Evolutionary conservation across 176 grass and related monocot species (phyloP).

Genomic region (Oryza australiensis): DNA sequence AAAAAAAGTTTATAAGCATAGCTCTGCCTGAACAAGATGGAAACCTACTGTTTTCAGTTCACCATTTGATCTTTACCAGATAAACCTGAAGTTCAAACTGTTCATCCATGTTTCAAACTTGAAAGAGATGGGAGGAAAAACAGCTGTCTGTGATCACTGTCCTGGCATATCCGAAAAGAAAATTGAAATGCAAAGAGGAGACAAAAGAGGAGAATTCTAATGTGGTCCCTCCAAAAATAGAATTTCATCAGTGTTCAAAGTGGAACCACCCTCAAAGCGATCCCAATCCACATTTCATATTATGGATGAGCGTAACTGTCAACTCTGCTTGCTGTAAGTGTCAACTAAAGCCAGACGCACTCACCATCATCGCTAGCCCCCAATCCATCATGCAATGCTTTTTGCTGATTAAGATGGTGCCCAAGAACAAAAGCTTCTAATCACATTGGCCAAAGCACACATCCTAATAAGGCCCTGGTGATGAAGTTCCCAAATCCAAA

Average conservation of each 20-base stretch:
- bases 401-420: slow-evolving; percentile 38
- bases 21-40: neutral
- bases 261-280: slow-evolving; percentile 23
- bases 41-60: neutral
- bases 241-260: neutral
- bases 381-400: slow-evolving; percentile 24
- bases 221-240: slow-evolving; percentile 33
- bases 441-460: slow-evolving; percentile 17
- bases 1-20: too few relatives aligned
- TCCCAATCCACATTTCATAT: slow-evolving; percentile 21
- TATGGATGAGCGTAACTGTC: slow-evolving; percentile 23
- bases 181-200: neutral
- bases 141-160: neutral
- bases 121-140: slow-evolving; percentile 12
- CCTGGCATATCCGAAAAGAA: neutral
- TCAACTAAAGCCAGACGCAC: slow-evolving; percentile 23
- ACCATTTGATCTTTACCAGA: too few relatives aligned
- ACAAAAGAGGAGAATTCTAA: neutral
- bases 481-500: neutral
- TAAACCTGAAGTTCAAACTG: slow-evolving; percentile 8
- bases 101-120: neutral
- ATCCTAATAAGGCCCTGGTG: neutral
- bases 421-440: neutral
- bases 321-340: slow-evolving; percentile 2
- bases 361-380: slow-evolving; percentile 28